Evolutionary conservation across 2,329 filamentous ascomycete species (phyloP), one percentile per base, ranked within the genome.

Genomic region (Hymenoscyphus albidus): DNA sequence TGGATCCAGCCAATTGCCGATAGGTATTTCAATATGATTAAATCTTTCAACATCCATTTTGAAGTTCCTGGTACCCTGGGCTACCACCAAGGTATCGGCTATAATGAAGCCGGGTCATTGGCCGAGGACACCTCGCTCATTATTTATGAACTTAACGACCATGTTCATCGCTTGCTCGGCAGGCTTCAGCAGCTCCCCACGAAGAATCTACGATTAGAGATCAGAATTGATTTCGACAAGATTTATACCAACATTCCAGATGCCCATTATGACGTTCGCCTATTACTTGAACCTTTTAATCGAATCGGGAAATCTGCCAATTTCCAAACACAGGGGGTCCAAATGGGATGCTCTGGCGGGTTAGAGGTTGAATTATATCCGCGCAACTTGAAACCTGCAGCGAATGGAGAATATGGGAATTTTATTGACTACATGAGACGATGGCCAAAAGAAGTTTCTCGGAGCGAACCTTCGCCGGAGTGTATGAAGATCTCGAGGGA

Each of bases 81-180:
- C 31, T 22, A n/a, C 35, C 10, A 12, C 13, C 40, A 54, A 44
- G 13, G 6, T 27, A 55, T 16, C 14, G 14, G 48, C 18, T 27
- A 27, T 27, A 13, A 13, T 2, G 10, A n/a, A 7, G 18, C 22
- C 13, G 44, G 44, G 7, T 51, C 18, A 22, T n/a, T 22, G 18
- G 18, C 44, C 4, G 9, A 6, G 42, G n/a, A 51, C 18, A 22
- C 6, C 27, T 42, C 31, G 9, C 35, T 56, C 27, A 69, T 59
- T 39, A 58, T 69, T 16, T 57, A 61, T 58, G 62, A 64, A 31
- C 68, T 65, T 62, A 62, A 56, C 54, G 68, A 69, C 61, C 62
- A 68, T 63, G 40, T 69, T n/a, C 66, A 65, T 58, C 61, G 63
- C 48, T 48, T 69, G 9, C 18, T 69, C n/a, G 66, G 61, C 18